A percentile compares a stretch with the other conserved stretches of the same genome.
Conservation (phyloP, 2,329 filamentous ascomycete genomes). For the Talaromyces verruculosus region DNA sequence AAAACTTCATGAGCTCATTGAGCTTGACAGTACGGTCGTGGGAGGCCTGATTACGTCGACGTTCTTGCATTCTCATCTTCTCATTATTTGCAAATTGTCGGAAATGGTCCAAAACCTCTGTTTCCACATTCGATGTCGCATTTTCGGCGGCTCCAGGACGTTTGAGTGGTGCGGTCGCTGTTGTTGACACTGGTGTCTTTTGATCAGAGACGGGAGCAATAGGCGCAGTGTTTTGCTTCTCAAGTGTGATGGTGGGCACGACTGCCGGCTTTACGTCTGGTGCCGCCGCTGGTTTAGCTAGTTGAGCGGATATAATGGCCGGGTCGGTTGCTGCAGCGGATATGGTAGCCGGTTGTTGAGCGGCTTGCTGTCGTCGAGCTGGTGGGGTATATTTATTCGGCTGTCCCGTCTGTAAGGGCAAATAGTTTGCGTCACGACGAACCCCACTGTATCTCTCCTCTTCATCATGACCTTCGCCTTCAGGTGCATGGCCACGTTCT, state of each 20-base stretch:
- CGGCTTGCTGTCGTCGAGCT: slow-evolving; percentile 75
- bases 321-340: slow-evolving; percentile 78
- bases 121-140: slow-evolving; percentile 61
- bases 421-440: slow-evolving; percentile 62
- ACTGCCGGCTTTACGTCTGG: slow-evolving; percentile 31
- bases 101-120: slow-evolving; percentile 62
- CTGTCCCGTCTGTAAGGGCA: slow-evolving; percentile 61
- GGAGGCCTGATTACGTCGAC: slow-evolving; percentile 55
- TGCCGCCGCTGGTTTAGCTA: slow-evolving; percentile 38
- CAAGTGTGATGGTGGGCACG: slow-evolving; percentile 17
- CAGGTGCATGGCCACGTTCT: slow-evolving; percentile 71
- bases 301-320: slow-evolving; percentile 85
- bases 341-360: slow-evolving; percentile 62
- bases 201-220: slow-evolving; percentile 34
- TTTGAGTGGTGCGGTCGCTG: slow-evolving; percentile 18
- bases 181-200: slow-evolving; percentile 11
- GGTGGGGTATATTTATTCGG: slow-evolving; percentile 85
- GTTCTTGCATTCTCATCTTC: slow-evolving; percentile 61
- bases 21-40: slow-evolving; percentile 88
- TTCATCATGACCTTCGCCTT: slow-evolving; percentile 72
- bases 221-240: slow-evolving; percentile 50
- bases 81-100: slow-evolving; percentile 63
- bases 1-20: slow-evolving; percentile 93
- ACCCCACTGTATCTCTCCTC: slow-evolving; percentile 98
- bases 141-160: slow-evolving; percentile 49